Percentiles rank a stretch among this genome's conserved stretches.
Conservation (phyloP, 2,329 filamentous ascomycete genomes). For the Ploettnerulaceae sp. region DNA sequence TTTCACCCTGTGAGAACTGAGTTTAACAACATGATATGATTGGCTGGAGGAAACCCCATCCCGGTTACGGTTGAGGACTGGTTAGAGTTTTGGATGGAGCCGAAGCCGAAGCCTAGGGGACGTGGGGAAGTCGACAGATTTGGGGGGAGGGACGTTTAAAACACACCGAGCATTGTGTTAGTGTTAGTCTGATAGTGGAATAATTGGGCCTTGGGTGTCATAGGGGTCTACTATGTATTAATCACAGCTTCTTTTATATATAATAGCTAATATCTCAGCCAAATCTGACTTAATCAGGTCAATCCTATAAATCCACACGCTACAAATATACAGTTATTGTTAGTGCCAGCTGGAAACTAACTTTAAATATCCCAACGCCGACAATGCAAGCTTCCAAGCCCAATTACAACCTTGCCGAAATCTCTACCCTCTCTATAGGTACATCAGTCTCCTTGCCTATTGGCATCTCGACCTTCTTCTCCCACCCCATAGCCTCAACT, state of each 20-base stretch:
- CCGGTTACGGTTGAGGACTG: constrained; percentile 31
- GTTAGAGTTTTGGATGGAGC: constrained; percentile 31
- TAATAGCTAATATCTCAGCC: too few relatives aligned
- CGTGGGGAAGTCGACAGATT: constrained; percentile 13
- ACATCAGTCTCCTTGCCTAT: background rate
- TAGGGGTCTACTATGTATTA: too few relatives aligned
- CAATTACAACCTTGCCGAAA: constrained; percentile 1
- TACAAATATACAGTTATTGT: too few relatives aligned
- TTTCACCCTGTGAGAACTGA: constrained; percentile 10
- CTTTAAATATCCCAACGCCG: background rate
- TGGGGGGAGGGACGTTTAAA: constrained; percentile 9
- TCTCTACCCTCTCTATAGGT: background rate
- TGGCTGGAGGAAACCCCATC: constrained; percentile 9
- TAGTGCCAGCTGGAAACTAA: background rate
- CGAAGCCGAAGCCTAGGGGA: constrained; percentile 18
- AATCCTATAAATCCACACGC: too few relatives aligned
- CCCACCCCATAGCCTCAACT: constrained; percentile 24
- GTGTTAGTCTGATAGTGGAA: background rate
- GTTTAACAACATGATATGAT: constrained; percentile 13
- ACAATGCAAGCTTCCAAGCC: background rate
- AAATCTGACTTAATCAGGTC: too few relatives aligned
- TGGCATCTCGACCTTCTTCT: constrained; percentile 4
- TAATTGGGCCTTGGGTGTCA: background rate
- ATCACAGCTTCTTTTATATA: too few relatives aligned
- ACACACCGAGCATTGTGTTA: background rate